Base-by-base conservation (phyloP, 192 early-diverging fungal species). In the Funneliformis geosporum region DNA sequence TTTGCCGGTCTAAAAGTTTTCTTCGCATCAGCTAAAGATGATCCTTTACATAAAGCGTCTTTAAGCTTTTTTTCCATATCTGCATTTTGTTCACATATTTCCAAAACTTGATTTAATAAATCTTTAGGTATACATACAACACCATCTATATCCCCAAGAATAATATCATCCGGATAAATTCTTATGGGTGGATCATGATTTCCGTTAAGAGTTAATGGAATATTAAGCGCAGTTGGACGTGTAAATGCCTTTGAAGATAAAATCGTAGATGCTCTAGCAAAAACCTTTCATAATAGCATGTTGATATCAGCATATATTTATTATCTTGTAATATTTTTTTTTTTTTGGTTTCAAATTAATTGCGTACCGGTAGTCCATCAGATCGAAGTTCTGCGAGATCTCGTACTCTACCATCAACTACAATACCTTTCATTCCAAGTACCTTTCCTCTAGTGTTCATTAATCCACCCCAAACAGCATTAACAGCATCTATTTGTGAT, bases 381-480 rank as follows among this genome's bases (percentile, higher is more conserved):
- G 59, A 75, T n/a, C 88, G 85, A 38, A 89, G 84, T 59, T 90
- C 89, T 44, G 81, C 84, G 27, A 90, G 76, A 76, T 90, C 89
- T 44, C 89, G 82, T 55, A 90, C 80, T 18, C 83, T 80, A 18
- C 85, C 85, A 83, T 90, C 89, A 21, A 90, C 83, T 4, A 90
- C 80, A 11, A 89, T 88, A 21, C 88, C 89, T n/a, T 83, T 78
- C 0, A 81, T 85, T 25, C 86, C 83, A 68, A 73, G 83, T 42
- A 79, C 67, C 47, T 84, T 85, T 0, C 87, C 89, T 47, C 89
- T 75, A 23, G 89, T 88, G 5, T 86, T 85, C 87, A 90, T 89
- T 4, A 90, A 78, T 33, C 89, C 89, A 12, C 89, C 89, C 89
- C 89, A 90, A 40, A 87, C 87, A 0, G 88, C 89, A 75, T 88